Evolutionary conservation across 1,139 yeast genomes (phyloP).

Genomic region (Martiniozyma asiatica): DNA sequence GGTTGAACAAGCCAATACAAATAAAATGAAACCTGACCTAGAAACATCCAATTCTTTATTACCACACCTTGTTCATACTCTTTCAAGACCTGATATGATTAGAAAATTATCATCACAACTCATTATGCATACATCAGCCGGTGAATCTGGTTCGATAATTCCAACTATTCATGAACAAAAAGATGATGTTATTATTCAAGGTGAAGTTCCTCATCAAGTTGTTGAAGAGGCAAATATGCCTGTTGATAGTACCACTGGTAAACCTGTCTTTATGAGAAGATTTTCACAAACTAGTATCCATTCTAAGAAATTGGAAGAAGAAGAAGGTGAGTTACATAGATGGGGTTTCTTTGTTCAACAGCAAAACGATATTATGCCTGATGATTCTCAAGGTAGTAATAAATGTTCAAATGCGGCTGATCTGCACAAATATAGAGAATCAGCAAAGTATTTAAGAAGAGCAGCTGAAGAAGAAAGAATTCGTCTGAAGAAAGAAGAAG

Average conservation of each 20-base stretch:
- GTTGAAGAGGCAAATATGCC: conserved; percentile 51
- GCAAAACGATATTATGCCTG: conserved; percentile 32
- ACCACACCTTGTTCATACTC: conserved; percentile 3
- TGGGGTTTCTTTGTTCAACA: conserved; percentile 69
- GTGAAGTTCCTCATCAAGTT: conserved; percentile 50
- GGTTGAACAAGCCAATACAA: not conserved
- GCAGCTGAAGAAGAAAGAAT: not conserved
- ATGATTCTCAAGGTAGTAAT: conserved; percentile 13
- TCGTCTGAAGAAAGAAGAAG: conserved; percentile 5
- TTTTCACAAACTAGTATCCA: conserved; percentile 55
- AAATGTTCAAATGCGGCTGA: not conserved
- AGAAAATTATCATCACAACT: conserved; percentile 18
- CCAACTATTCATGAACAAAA: conserved; percentile 33
- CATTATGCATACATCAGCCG: conserved; percentile 34
- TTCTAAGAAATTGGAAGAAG: conserved; percentile 70
- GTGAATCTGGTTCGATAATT: conserved; percentile 42
- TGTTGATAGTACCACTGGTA: conserved; percentile 57
- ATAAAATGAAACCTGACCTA: conserved; percentile 1
- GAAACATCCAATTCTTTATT: no score
- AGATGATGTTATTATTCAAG: conserved; percentile 6
- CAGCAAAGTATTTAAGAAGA: conserved; percentile 5
- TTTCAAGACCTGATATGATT: conserved; percentile 16
- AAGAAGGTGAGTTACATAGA: conserved; percentile 85
- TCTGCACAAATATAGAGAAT: conserved; percentile 3
- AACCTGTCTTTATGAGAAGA: conserved; percentile 54